Evolutionary conservation across 1,284 basidiomycete genomes (phyloP), one percentile per base, ranked within the genome.

Genomic region (Lignosus rhinocerotis): DNA sequence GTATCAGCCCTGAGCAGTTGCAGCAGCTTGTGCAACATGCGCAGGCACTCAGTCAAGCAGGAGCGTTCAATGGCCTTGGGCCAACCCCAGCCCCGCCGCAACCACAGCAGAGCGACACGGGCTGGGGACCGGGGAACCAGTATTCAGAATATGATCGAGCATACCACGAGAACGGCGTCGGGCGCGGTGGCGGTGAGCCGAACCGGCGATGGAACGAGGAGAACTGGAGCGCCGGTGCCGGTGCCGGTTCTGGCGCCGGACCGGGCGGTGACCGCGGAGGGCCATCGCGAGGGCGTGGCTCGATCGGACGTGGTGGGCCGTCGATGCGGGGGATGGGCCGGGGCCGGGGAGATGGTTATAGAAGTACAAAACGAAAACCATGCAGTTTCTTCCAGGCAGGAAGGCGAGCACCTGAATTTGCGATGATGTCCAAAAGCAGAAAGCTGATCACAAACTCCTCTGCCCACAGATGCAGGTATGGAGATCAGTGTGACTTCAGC

Each of bases 351-450:
- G 79, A 78, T 61, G 85, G 82, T 61, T 83, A 78, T 87, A 90
- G 81, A 85, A 80, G 77, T 78, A 88, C 78, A 82, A 90, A 86
- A 84, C 82, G 86, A 85, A 86, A 83, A 86, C 84, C 86, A 77
- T 92, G 90, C 87, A 88, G 80, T 81, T 92, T 91, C 80, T 92
- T 86, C 83, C 84, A 84, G 77, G 82, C 85, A 82, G 90, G 90
- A 90, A 92, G 90, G 90, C 87, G 85, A 92, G 90, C 86, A 82
- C 80, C 48, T 59, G 68, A 76, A 73, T 73, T 72, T 66, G 73
- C 74, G 70, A 70, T 61, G 65, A 67, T 69, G 52, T 57, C 69
- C 71, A 69, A 78, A 76, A 73, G 71, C 71, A 68, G 65, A 70
- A 76, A 75, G 76, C 81, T 86, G 76, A 84, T 82, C 67, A 70